Percentiles rank a stretch among this genome's conserved stretches.
These are phyloP conservation scores for Plasmodium reichenowi DNA, from an alignment of 169 alveolate genomes.

Conservation along the genomic window DNA sequence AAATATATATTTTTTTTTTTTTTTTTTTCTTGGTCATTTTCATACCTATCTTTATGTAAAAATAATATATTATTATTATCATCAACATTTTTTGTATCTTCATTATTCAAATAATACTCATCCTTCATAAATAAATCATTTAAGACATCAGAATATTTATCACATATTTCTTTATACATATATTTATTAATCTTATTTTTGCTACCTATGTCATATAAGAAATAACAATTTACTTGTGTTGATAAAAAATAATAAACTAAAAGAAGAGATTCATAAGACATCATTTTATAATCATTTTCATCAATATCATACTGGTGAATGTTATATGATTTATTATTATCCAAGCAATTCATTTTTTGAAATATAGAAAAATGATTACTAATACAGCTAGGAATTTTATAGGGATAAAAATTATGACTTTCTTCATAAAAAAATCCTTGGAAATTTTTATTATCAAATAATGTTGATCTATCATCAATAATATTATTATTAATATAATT, in stretches of 20 bases:
- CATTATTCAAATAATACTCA: too few relatives aligned
- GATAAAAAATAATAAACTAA: slow-evolving; percentile 55
- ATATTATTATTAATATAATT: too few relatives aligned
- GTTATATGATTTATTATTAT: not conserved
- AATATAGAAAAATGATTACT: slow-evolving; percentile 20
- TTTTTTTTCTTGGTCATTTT: too few relatives aligned
- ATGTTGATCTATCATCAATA: not conserved
- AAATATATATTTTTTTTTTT: too few relatives aligned
- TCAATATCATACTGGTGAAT: slow-evolving; percentile 14
- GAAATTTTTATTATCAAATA: slow-evolving; percentile 24
- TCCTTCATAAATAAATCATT: not conserved
- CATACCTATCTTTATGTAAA: too few relatives aligned
- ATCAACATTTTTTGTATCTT: too few relatives aligned
- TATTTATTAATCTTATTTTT: slow-evolving; percentile 13
- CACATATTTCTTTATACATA: slow-evolving; percentile 7
- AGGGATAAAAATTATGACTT: slow-evolving; percentile 65
- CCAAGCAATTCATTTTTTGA: not conserved
- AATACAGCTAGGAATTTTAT: slow-evolving; percentile 43
- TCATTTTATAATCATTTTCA: slow-evolving; percentile 41
- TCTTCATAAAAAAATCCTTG: slow-evolving; percentile 64
- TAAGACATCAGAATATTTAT: slow-evolving; percentile 9
- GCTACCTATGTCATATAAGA: slow-evolving; percentile 25
- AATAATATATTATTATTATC: too few relatives aligned
- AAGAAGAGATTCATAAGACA: slow-evolving; percentile 73
- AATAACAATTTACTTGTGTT: slow-evolving; percentile 46